Percentiles rank a stretch among this genome's conserved stretches.
phyloP scores from a whole-genome alignment of 306 rosid genomes.

The Oemleria cerasiformis region DNA sequence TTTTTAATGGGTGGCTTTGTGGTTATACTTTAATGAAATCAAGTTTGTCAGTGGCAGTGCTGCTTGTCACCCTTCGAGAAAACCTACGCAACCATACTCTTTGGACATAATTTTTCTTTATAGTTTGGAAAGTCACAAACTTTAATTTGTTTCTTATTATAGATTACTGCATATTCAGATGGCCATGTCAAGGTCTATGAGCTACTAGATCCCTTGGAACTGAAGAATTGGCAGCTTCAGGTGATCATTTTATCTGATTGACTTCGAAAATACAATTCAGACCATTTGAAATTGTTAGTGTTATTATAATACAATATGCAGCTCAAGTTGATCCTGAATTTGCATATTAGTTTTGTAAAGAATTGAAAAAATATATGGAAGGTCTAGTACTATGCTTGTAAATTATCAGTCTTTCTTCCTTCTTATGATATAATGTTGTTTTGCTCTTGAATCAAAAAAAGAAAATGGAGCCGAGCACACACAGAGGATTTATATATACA shows the following conservation, averaged over 20 bases:
- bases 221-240: constrained; percentile 93
- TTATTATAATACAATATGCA: not conserved
- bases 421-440: not conserved
- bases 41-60: not conserved
- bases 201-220: constrained; percentile 74
- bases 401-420: not conserved
- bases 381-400: not conserved
- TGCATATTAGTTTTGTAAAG: not conserved
- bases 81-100: not conserved
- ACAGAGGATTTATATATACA: too few relatives aligned
- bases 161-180: constrained; percentile 4
- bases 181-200: constrained; percentile 33
- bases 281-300: not conserved
- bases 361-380: not conserved
- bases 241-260: constrained; percentile 35
- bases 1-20: constrained; percentile 7
- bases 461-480: too few relatives aligned
- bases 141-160: not conserved
- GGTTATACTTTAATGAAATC: not conserved
- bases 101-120: not conserved
- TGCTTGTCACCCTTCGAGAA: too few relatives aligned
- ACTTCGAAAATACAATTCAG: not conserved
- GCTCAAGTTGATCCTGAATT: too few relatives aligned
- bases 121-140: not conserved
- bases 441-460: not conserved